Evolutionary conservation across 768 basidiomycete genomes (phyloP).

Genomic region (Chiua virens): DNA sequence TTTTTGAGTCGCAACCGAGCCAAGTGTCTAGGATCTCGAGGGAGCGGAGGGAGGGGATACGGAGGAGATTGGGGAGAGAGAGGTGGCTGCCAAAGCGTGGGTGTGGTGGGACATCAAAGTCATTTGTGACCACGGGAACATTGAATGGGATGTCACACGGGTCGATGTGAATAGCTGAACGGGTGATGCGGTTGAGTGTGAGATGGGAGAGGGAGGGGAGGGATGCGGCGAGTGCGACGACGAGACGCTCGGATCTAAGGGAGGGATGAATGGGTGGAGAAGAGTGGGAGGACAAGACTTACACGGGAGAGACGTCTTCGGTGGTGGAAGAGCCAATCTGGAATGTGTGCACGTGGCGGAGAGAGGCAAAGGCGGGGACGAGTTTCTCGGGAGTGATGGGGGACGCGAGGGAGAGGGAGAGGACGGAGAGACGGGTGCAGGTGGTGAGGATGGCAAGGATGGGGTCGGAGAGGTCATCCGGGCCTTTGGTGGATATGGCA

Average conservation of each 20-base stretch:
- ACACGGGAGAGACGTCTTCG: slow-evolving; percentile 39
- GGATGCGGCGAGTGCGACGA: slow-evolving; percentile 65
- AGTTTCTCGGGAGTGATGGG: slow-evolving; percentile 17
- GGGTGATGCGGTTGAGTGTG: slow-evolving; percentile 60
- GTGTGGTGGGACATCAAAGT: slow-evolving; percentile 59
- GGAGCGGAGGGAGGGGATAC: slow-evolving; percentile 57
- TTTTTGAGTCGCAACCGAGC: slow-evolving; percentile 45
- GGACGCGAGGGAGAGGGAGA: slow-evolving; percentile 29
- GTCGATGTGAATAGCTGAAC: slow-evolving; percentile 65
- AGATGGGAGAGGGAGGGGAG: slow-evolving; percentile 55
- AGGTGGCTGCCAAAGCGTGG: slow-evolving; percentile 55
- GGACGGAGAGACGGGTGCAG: slow-evolving; percentile 42
- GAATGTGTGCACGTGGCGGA: slow-evolving; percentile 17
- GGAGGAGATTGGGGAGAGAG: slow-evolving; percentile 63
- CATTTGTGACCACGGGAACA: slow-evolving; percentile 61
- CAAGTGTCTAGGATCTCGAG: slow-evolving; percentile 71
- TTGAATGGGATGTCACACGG: slow-evolving; percentile 39
- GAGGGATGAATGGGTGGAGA: slow-evolving; percentile 1
- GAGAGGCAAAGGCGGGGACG: slow-evolving; percentile 23
- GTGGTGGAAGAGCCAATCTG: slow-evolving; percentile 26
- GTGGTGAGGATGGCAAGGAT: slow-evolving; percentile 51
- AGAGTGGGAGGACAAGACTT: slow-evolving; percentile 13
- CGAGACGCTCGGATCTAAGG: slow-evolving; percentile 53
- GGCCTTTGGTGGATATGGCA: slow-evolving; percentile 43
- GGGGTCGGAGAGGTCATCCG: slow-evolving; percentile 37